Evolutionary conservation across 2,329 filamentous ascomycete species (phyloP).

Genomic region (Aspergillus aculeatinus): DNA sequence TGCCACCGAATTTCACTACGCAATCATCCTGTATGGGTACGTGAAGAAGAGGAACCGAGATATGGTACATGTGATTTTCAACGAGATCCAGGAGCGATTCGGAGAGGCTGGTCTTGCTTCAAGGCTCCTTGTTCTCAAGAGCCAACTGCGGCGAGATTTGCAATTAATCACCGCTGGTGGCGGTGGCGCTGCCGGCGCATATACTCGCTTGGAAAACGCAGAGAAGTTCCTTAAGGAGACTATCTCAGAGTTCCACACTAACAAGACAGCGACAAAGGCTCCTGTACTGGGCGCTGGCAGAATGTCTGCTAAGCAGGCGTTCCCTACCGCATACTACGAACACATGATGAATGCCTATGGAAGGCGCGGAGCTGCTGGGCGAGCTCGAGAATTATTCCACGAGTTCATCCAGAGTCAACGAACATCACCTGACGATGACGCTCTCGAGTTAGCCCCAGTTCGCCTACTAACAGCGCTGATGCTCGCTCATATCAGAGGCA

Average conservation of each 20-base stretch:
- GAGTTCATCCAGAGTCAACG: slow-evolving; percentile 44
- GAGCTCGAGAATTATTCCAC: slow-evolving; percentile 57
- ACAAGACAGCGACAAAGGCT: slow-evolving; percentile 47
- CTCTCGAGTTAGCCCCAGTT: slow-evolving; percentile 47
- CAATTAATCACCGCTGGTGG: slow-evolving; percentile 19
- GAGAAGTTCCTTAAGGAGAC: slow-evolving; percentile 40
- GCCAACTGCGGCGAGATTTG: slow-evolving; percentile 37
- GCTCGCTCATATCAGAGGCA: slow-evolving; percentile 60
- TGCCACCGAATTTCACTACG: slow-evolving; percentile 47
- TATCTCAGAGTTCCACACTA: slow-evolving; percentile 38
- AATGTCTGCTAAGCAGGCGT: slow-evolving; percentile 41
- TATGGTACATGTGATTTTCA: slow-evolving; percentile 53
- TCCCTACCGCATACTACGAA: slow-evolving; percentile 54
- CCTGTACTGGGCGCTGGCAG: slow-evolving; percentile 35
- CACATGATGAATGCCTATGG: slow-evolving; percentile 58
- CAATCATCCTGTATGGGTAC: slow-evolving; percentile 51
- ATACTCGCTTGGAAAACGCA: slow-evolving; percentile 30
- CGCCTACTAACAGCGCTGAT: slow-evolving; percentile 66
- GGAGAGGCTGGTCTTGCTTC: slow-evolving; percentile 33
- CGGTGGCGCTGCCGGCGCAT: slow-evolving; percentile 10
- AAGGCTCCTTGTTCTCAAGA: slow-evolving; percentile 37
- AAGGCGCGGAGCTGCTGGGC: slow-evolving; percentile 44
- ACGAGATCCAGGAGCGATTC: slow-evolving; percentile 41
- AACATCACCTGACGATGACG: slow-evolving; percentile 12
- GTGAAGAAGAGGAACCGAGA: slow-evolving; percentile 48